Conservation (phyloP, 2,329 filamentous ascomycete genomes). For the Lachnellula cervina region DNA sequence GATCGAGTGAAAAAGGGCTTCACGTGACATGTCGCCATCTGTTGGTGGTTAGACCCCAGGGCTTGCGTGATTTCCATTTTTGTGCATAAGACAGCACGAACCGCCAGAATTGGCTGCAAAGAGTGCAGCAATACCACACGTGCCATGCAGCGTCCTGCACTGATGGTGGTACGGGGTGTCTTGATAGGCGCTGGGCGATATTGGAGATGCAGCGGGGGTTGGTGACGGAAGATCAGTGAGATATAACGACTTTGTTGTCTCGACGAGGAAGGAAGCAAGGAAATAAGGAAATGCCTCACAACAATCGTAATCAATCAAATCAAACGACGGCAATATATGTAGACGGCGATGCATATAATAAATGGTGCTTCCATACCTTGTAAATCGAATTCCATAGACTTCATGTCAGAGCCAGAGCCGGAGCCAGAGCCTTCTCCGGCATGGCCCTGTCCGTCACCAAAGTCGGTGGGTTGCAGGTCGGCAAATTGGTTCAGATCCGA, state of each 20-base stretch:
- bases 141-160: too few relatives aligned
- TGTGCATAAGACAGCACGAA: background rate
- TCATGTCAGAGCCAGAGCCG: constrained; percentile 38
- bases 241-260: too few relatives aligned
- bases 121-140: too few relatives aligned
- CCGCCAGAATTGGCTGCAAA: background rate
- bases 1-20: background rate
- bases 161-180: too few relatives aligned
- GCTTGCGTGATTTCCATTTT: background rate
- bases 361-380: constrained; percentile 33
- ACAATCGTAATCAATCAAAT: too few relatives aligned
- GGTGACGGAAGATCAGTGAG: too few relatives aligned
- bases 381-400: constrained; percentile 44
- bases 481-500: constrained; percentile 63
- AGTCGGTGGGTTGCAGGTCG: constrained; percentile 42
- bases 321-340: too few relatives aligned
- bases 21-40: constrained; percentile 29
- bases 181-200: too few relatives aligned
- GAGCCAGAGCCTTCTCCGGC: too few relatives aligned
- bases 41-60: constrained; percentile 1
- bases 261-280: too few relatives aligned
- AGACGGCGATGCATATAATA: background rate
- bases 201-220: too few relatives aligned
- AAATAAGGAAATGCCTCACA: too few relatives aligned
- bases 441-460: constrained; percentile 15